Conservation (phyloP, 345 rosid genomes). For the Aquilaria yunnanensis region DNA sequence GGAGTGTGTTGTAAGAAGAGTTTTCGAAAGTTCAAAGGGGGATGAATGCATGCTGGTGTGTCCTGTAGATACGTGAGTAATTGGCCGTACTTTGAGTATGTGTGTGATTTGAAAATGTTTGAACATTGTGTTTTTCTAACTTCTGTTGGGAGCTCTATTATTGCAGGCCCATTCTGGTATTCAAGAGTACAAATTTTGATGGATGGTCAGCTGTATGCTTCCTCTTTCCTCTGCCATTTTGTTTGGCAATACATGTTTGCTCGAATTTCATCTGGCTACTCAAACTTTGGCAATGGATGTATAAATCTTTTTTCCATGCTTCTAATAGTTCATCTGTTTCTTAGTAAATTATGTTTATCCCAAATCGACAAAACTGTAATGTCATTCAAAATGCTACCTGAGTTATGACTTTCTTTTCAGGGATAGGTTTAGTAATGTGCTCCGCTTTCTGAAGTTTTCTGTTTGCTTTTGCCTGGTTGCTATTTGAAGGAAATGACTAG, state of each 20-base stretch:
- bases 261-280: too few relatives aligned
- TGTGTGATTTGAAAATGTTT: not conserved
- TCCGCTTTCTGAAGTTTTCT: too few relatives aligned
- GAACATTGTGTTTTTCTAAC: conserved; percentile 2
- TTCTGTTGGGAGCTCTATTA: conserved; percentile 12
- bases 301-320: not conserved
- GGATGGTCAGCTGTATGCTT: conserved; percentile 94
- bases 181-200: conserved; percentile 74
- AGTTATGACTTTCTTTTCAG: too few relatives aligned
- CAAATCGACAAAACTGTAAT: too few relatives aligned
- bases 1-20: conserved; percentile 84
- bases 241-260: too few relatives aligned
- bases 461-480: too few relatives aligned
- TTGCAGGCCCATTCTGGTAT: conserved; percentile 89
- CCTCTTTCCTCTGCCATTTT: conserved; percentile 2
- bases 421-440: too few relatives aligned
- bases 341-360: too few relatives aligned
- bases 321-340: not conserved
- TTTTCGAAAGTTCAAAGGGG: conserved; percentile 68
- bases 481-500: too few relatives aligned
- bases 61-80: conserved; percentile 81
- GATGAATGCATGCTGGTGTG: conserved; percentile 88
- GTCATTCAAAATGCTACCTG: too few relatives aligned
- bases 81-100: not conserved
- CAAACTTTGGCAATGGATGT: too few relatives aligned